A percentile compares a stretch with the other conserved stretches of the same genome.
Conservation (phyloP, 2,329 filamentous ascomycete species). For the Fusarium caatingaense region DNA sequence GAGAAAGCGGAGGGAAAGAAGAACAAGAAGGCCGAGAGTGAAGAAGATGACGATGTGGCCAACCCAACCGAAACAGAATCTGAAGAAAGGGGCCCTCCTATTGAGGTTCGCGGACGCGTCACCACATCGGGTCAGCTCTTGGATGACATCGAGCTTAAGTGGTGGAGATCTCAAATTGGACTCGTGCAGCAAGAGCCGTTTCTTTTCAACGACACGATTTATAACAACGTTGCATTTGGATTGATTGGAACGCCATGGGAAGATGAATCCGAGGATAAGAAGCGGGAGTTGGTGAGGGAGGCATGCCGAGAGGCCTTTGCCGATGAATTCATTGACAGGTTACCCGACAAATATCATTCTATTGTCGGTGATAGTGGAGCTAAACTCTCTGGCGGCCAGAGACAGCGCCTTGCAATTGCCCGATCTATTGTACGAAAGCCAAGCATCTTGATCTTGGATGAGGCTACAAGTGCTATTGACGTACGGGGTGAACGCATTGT, state of each 20-base stretch:
- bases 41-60: conserved; percentile 46
- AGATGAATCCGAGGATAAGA: conserved; percentile 63
- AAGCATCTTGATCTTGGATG: conserved; percentile 78
- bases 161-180: conserved; percentile 71
- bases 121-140: conserved; percentile 65
- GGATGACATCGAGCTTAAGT: conserved; percentile 70
- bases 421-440: conserved; percentile 79
- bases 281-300: conserved; percentile 68
- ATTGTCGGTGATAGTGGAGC: conserved; percentile 81
- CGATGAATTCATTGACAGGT: conserved; percentile 73
- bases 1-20: conserved; percentile 59
- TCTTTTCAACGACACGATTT: conserved; percentile 74
- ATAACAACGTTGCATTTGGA: conserved; percentile 71
- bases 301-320: conserved; percentile 76
- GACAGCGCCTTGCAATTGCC: conserved; percentile 84
- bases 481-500: conserved; percentile 68
- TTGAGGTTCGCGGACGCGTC: conserved; percentile 62
- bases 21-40: conserved; percentile 52
- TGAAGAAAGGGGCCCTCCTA: conserved; percentile 55
- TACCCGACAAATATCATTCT: conserved; percentile 62
- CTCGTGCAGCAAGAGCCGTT: conserved; percentile 77
- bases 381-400: conserved; percentile 84
- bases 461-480: conserved; percentile 77
- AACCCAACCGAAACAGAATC: conserved; percentile 46
- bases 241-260: conserved; percentile 65